A percentile compares a stretch with the other conserved stretches of the same genome.
Evolutionary conservation across 2,329 filamentous ascomycete genomes (phyloP).

Genomic region (Colletotrichum godetiae): DNA sequence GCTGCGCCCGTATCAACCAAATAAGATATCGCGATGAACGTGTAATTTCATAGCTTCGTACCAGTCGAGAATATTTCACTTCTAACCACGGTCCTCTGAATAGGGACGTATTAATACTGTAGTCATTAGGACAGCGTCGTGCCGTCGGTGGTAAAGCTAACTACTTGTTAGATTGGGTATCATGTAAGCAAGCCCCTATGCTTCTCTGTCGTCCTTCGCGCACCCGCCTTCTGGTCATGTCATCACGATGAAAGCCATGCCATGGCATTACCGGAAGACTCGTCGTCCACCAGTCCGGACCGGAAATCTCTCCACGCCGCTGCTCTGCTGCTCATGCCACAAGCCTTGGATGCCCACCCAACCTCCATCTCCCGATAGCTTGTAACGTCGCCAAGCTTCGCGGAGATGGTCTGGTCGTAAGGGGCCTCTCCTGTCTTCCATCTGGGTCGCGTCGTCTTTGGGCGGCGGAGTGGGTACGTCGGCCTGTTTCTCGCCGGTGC

Average conservation of each 20-base stretch:
- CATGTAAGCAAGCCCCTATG: not conserved
- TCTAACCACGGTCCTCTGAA: not conserved
- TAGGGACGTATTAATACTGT: not conserved
- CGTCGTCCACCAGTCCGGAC: conserved; percentile 62
- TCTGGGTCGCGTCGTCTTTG: conserved; percentile 41
- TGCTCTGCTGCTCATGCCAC: conserved; percentile 71
- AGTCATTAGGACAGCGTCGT: not conserved
- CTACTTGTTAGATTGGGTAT: conserved; percentile 10
- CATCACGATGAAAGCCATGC: not conserved
- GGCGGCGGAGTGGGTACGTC: conserved; percentile 59
- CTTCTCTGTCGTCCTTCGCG: not conserved
- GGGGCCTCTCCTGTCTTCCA: conserved; percentile 61
- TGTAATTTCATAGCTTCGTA: not conserved
- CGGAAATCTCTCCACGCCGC: conserved; percentile 70
- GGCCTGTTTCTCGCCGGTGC: conserved; percentile 66
- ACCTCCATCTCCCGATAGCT: conserved; percentile 70
- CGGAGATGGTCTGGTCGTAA: conserved; percentile 80
- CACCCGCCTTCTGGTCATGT: not conserved
- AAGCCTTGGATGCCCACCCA: conserved; percentile 69
- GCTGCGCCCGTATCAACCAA: not conserved
- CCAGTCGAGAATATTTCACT: not conserved
- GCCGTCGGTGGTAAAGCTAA: not conserved
- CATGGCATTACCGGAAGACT: conserved; percentile 61
- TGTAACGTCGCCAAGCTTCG: conserved; percentile 78
- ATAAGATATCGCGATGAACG: no score